Conservation (phyloP, 2,329 filamentous ascomycete species). For the Plenodomus lindquistii region DNA sequence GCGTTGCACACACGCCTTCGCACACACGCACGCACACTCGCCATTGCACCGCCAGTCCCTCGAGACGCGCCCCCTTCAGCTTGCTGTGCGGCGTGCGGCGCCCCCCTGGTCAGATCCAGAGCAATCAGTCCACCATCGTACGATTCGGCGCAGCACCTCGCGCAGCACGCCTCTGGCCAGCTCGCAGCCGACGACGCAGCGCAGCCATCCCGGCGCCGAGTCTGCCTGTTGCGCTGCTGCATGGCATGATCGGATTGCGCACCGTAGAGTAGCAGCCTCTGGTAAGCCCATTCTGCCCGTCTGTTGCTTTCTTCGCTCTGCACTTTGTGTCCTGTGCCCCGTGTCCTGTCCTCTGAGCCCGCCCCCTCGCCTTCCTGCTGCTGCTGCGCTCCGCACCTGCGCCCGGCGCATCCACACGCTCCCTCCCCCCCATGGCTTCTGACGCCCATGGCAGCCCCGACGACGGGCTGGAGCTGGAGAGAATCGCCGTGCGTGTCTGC, state of each 20-base stretch:
- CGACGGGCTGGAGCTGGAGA: slow-evolving; percentile 43
- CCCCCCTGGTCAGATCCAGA: neutral
- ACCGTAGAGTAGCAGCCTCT: slow-evolving; percentile 8
- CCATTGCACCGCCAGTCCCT: neutral
- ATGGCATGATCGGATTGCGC: neutral
- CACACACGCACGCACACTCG: no score
- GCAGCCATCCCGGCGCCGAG: slow-evolving; percentile 1
- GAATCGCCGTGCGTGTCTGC: slow-evolving; percentile 43
- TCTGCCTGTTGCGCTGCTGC: neutral
- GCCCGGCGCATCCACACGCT: slow-evolving; percentile 5
- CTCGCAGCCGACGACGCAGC: slow-evolving; percentile 1
- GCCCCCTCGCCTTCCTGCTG: slow-evolving; percentile 2
- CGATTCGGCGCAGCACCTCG: slow-evolving; percentile 10
- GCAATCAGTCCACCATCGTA: slow-evolving; percentile 12
- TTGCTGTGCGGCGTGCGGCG: neutral
- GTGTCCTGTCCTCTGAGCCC: slow-evolving; percentile 1
- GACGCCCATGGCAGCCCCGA: slow-evolving; percentile 34
- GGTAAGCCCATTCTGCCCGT: slow-evolving; percentile 18
- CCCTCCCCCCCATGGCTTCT: slow-evolving; percentile 24
- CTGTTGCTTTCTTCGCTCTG: neutral
- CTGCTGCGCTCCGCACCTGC: slow-evolving; percentile 1
- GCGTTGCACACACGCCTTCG: no score
- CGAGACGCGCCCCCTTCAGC: no score
- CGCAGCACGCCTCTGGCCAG: slow-evolving; percentile 6
- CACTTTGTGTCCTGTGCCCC: neutral